A percentile compares a stretch with the other conserved stretches of the same genome.
phyloP scores from a whole-genome alignment of 306 rosid species.

The Hippophae tibetana region DNA sequence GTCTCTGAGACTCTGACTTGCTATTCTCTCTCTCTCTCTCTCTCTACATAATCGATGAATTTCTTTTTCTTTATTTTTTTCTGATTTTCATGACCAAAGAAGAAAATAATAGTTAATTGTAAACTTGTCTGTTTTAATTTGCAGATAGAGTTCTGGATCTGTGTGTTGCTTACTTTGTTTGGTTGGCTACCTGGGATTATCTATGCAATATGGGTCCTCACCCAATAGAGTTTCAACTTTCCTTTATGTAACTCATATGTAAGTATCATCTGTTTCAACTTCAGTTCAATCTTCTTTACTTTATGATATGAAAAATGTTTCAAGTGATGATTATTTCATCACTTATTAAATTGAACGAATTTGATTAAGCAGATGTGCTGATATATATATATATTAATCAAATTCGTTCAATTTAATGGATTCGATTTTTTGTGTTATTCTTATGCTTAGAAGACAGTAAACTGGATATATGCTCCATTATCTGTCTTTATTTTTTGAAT shows the following conservation, averaged over 20 bases:
- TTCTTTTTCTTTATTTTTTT: not conserved
- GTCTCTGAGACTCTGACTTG: not conserved
- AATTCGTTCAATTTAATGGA: too few relatives aligned
- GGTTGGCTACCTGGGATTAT: conserved; percentile 73
- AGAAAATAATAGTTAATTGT: not conserved
- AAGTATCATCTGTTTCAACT: too few relatives aligned
- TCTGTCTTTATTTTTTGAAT: too few relatives aligned
- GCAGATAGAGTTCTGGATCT: conserved; percentile 85
- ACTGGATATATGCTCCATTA: too few relatives aligned
- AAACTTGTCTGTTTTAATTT: not conserved
- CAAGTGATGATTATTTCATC: too few relatives aligned
- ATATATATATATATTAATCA: too few relatives aligned
- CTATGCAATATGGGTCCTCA: conserved; percentile 56
- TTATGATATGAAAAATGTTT: too few relatives aligned
- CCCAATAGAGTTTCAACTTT: conserved; percentile 37
- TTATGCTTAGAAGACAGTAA: too few relatives aligned
- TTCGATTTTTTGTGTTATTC: too few relatives aligned
- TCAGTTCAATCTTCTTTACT: too few relatives aligned
- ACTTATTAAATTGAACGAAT: too few relatives aligned
- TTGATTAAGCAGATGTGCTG: too few relatives aligned
- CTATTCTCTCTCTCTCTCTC: not conserved
- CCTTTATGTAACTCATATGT: not conserved
- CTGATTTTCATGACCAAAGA: not conserved
- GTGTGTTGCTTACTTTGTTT: conserved; percentile 52
- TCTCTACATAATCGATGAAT: not conserved